Percentiles rank a stretch among this genome's conserved stretches.
Conservation (phyloP, 345 rosid genomes). For the Camelina neglecta region DNA sequence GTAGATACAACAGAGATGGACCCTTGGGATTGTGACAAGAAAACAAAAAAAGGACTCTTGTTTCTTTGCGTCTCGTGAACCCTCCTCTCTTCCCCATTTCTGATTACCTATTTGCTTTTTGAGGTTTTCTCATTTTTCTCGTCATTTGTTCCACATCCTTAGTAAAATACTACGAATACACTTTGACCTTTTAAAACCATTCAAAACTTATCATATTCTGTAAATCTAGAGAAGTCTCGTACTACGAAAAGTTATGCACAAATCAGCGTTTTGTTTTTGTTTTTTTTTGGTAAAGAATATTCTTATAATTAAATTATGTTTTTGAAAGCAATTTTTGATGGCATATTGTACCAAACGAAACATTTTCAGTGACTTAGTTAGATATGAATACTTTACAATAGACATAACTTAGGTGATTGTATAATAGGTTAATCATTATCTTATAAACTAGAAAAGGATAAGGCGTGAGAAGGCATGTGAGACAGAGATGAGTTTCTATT, state of each 20-base stretch:
- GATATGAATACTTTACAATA: slow-evolving; percentile 16
- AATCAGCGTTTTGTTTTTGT: not conserved
- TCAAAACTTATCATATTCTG: not conserved
- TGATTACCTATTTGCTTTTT: not conserved
- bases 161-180: slow-evolving; percentile 20
- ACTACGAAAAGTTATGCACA: not conserved
- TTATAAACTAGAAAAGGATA: not conserved
- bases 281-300: too few relatives aligned
- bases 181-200: slow-evolving; percentile 22
- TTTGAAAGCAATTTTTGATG: not conserved
- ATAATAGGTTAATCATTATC: slow-evolving; percentile 16
- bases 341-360: slow-evolving; percentile 18
- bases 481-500: slow-evolving; percentile 37
- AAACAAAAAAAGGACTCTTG: slow-evolving; percentile 25
- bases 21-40: slow-evolving; percentile 39
- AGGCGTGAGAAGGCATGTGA: slow-evolving; percentile 38
- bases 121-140: not conserved
- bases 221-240: not conserved
- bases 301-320: too few relatives aligned
- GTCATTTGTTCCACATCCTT: not conserved
- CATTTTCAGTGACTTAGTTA: slow-evolving; percentile 23
- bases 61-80: slow-evolving; percentile 42
- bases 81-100: slow-evolving; percentile 12
- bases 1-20: slow-evolving; percentile 34
- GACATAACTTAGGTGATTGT: slow-evolving; percentile 2